Conservation (phyloP, 768 basidiomycete genomes). For the Naganishia vishniacii region DNA sequence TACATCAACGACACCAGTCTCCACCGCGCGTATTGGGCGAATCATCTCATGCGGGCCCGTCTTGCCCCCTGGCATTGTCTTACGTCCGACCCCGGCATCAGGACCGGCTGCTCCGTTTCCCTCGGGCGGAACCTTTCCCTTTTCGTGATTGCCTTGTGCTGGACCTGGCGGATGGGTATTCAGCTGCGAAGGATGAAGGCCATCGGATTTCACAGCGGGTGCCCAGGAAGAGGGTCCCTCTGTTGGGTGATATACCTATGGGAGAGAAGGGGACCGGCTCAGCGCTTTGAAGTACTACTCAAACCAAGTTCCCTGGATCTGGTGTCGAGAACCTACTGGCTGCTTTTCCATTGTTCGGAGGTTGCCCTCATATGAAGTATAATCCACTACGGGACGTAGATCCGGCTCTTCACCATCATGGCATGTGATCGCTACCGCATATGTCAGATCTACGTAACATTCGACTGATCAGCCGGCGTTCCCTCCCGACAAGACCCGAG, state of each 20-base stretch:
- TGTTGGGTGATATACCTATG: slow-evolving; percentile 10
- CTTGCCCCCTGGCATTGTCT: too few species aligned
- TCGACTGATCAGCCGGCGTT: background rate
- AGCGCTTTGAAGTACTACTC: background rate
- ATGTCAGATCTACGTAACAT: slow-evolving; percentile 61
- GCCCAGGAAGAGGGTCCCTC: slow-evolving; percentile 40
- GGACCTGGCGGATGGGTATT: slow-evolving; percentile 14
- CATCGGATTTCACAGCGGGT: slow-evolving; percentile 38
- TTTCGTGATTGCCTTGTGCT: background rate
- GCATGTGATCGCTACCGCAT: slow-evolving; percentile 76
- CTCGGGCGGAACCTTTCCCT: slow-evolving; percentile 4
- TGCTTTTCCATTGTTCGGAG: background rate
- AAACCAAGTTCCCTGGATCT: too few species aligned
- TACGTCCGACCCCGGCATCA: too few species aligned
- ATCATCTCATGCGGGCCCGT: slow-evolving; percentile 32
- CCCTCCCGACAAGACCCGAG: too few species aligned
- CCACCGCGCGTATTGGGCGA: slow-evolving; percentile 42
- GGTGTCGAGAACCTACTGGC: background rate
- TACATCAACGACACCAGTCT: slow-evolving; percentile 47
- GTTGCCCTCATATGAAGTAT: slow-evolving; percentile 29
- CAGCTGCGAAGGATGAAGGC: slow-evolving; percentile 26
- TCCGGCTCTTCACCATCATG: slow-evolving; percentile 60
- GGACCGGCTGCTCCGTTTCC: background rate
- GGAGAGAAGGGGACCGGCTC: background rate
- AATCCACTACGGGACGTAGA: slow-evolving; percentile 33